Evolutionary conservation across 108 stramenopile species (phyloP), one percentile per base, ranked within the genome.

Genomic region (Skeletonema tropicum): DNA sequence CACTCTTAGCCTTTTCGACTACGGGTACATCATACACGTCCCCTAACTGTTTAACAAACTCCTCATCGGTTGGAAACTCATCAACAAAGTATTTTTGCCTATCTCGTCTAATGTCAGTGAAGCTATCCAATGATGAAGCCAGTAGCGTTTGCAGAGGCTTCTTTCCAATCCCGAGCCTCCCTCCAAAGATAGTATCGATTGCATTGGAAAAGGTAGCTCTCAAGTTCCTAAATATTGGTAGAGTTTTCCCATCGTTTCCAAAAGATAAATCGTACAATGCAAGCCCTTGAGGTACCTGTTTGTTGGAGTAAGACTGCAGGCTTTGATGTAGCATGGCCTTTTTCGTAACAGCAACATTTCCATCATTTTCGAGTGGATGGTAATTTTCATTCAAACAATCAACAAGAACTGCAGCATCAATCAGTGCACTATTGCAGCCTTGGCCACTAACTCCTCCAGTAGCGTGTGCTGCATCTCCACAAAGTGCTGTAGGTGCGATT

Each of bases 361-460:
- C 29, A 12, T 65, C 30, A 17, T 2, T 57, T 46, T 17, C 58
- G 15, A 8, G 1, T 14, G 58, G 39, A 11, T 35, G 35, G 46
- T 38, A 66, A 66, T 55, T 38, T 58, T 78, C 46, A 23, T 25
- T 55, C 8, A 91, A 67, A 39, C 74, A 88, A 58, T 92, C 76
- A 13, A 75, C 86, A 41, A 92, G 57, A 12, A 81, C 84, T 4
- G 72, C 73, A 11, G 87, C 58, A 81, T 93, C 92, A 14, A 80
- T 45, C 60, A 93, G 60, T n/a, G 92, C 92, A 60, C 82, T 83
- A 48, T 93, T 93, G 38, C 84, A 80, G 5, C 92, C 92, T 67
- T 93, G 92, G 38, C 92, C 92, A 4, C 83, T 83, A 14, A 93
- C 92, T 3, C 92, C 92, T 14, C 92, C 92, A 1, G 92, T 93